These are phyloP conservation scores for Pisolithus marmoratus DNA, from an alignment of 768 basidiomycete species.

Conservation along the genomic window DNA sequence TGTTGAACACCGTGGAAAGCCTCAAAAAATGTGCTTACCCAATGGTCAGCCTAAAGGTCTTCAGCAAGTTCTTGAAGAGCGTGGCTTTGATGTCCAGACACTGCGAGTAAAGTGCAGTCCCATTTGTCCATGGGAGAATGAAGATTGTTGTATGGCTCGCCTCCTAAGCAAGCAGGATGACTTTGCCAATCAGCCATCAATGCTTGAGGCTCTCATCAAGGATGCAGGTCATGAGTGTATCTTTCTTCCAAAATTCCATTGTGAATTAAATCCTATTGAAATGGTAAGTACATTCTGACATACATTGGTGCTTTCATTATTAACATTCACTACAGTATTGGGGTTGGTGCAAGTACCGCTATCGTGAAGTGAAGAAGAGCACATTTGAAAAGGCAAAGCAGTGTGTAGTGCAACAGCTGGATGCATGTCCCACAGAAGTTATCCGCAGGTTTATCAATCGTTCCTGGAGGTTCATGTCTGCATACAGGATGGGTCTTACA, in stretches of 20 bases:
- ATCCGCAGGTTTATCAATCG: not conserved
- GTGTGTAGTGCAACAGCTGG: not conserved
- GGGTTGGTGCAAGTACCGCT: not conserved
- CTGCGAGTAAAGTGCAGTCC: conserved; percentile 32
- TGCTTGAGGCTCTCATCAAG: too few species aligned
- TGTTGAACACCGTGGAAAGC: conserved; percentile 1
- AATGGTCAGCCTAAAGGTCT: conserved; percentile 20
- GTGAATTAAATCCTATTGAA: conserved; percentile 29
- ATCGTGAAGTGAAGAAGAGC: not conserved
- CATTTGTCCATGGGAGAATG: conserved; percentile 14
- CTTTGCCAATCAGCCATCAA: too few species aligned
- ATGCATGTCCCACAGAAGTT: not conserved
- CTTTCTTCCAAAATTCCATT: conserved; percentile 30
- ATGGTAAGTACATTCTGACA: not conserved
- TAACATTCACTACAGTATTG: not conserved
- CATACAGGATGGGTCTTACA: conserved; percentile 30
- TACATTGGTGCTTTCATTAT: not conserved
- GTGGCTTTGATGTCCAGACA: conserved; percentile 31
- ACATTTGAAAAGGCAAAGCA: not conserved
- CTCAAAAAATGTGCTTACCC: conserved; percentile 32
- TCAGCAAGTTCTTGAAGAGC: too few species aligned
- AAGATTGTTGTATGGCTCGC: conserved; percentile 21
- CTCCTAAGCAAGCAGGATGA: conserved; percentile 26
- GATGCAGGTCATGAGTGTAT: too few species aligned
- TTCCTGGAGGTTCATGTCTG: conserved; percentile 32